These are phyloP conservation scores for Apium graveolens DNA, from an alignment of 129 eudicot species.

Conservation along the genomic window DNA sequence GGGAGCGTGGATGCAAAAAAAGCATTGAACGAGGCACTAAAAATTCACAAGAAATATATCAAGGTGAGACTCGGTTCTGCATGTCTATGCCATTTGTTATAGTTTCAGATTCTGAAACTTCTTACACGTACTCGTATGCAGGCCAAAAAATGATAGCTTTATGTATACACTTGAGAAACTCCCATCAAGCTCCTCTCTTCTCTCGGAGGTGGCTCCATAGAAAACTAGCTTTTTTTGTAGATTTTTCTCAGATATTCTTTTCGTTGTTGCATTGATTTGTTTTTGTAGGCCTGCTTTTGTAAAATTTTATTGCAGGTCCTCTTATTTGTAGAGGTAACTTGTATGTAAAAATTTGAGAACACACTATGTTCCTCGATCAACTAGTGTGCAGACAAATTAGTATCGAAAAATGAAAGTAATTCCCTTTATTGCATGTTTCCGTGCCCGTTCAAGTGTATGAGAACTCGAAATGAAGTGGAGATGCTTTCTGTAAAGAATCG, in stretches of 20 bases:
- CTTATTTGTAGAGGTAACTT: neutral
- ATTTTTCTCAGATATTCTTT: neutral
- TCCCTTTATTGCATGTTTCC: neutral
- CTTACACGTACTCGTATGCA: slow-evolving; percentile 19
- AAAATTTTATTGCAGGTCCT: slow-evolving; percentile 1
- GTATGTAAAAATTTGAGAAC: slow-evolving; percentile 4
- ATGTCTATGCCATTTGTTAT: neutral
- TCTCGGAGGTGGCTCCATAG: neutral
- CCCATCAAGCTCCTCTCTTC: neutral
- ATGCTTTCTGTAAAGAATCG: neutral
- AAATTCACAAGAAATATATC: slow-evolving; percentile 73
- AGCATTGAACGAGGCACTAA: slow-evolving; percentile 75
- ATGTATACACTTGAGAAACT: neutral
- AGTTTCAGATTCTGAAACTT: neutral
- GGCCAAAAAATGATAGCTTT: slow-evolving; percentile 26
- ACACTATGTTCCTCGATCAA: neutral
- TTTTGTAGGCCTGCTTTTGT: neutral
- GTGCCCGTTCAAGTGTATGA: neutral
- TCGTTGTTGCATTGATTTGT: neutral
- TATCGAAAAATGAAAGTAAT: neutral
- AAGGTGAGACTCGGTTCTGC: slow-evolving; percentile 43
- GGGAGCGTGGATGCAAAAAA: slow-evolving; percentile 87
- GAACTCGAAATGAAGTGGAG: neutral
- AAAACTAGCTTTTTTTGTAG: neutral
- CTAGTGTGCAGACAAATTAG: neutral